These are phyloP conservation scores for Ustilago trichophora DNA, from an alignment of 1,284 basidiomycete species.

Conservation along the genomic window DNA sequence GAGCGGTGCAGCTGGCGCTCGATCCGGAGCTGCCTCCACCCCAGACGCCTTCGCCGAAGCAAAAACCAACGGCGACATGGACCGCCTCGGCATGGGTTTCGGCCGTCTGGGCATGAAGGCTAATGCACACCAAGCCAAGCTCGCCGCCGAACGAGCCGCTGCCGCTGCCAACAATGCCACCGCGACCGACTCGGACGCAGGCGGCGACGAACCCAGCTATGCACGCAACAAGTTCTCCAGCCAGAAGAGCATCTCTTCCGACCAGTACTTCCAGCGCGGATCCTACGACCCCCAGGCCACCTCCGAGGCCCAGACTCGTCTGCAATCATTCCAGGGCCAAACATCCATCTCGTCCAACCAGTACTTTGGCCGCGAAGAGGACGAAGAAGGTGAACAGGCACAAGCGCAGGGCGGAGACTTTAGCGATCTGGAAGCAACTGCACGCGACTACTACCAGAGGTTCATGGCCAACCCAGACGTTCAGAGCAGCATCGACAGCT, in stretches of 20 bases:
- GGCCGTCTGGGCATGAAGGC: constrained; percentile 75
- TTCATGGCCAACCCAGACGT: constrained; percentile 66
- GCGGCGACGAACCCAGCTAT: constrained; percentile 73
- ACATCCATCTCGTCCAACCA: constrained; percentile 84
- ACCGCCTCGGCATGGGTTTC: constrained; percentile 80
- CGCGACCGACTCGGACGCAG: constrained; percentile 25
- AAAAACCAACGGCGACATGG: constrained; percentile 71
- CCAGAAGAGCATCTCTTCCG: constrained; percentile 90
- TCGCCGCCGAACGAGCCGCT: constrained; percentile 44
- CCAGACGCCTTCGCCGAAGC: constrained; percentile 60
- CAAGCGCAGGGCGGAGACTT: constrained; percentile 52
- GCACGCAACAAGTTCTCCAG: constrained; percentile 89
- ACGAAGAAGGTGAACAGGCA: constrained; percentile 71
- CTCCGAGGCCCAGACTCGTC: constrained; percentile 81
- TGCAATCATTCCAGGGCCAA: constrained; percentile 88
- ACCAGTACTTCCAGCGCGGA: constrained; percentile 95
- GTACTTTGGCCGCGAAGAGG: constrained; percentile 84
- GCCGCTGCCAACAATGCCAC: constrained; percentile 42
- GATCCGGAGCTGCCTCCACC: constrained; percentile 24
- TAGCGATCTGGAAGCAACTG: constrained; percentile 60
- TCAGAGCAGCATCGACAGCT: constrained; percentile 64
- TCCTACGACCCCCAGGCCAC: constrained; percentile 80
- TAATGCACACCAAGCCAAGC: constrained; percentile 47
- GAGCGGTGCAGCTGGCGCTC: constrained; percentile 7
- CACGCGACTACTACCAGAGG: constrained; percentile 62